Conservation (phyloP, 441 rosid species). For the Hura crepitans region DNA sequence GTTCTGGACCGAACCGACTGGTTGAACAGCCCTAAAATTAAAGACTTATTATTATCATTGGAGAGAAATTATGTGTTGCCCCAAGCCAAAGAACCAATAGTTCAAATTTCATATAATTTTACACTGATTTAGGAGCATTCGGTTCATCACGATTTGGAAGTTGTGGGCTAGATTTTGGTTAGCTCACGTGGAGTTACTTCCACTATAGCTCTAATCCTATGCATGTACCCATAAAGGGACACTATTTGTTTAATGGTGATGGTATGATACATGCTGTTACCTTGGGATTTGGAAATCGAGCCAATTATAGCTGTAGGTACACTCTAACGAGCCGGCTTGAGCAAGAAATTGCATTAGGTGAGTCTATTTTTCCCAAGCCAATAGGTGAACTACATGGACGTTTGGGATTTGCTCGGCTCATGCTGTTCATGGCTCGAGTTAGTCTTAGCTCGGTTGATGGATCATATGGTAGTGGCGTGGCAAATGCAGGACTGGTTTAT, state of each 20-base stretch:
- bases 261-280: slow-evolving; percentile 74
- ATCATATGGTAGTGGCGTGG: slow-evolving; percentile 55
- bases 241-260: slow-evolving; percentile 73
- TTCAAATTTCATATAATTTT: slow-evolving; percentile 56
- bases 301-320: slow-evolving; percentile 58
- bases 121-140: slow-evolving; percentile 57
- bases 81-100: slow-evolving; percentile 30
- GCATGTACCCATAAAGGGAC: slow-evolving; percentile 48
- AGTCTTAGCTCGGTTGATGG: slow-evolving; percentile 46
- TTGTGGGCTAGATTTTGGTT: slow-evolving; percentile 46
- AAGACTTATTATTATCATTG: slow-evolving; percentile 29
- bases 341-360: slow-evolving; percentile 50
- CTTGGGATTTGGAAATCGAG: slow-evolving; percentile 35
- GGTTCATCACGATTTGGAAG: slow-evolving; percentile 46
- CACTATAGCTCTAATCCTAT: slow-evolving; percentile 68
- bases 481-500: slow-evolving; percentile 61
- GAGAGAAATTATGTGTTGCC: slow-evolving; percentile 36
- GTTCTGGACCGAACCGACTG: no score
- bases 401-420: slow-evolving; percentile 57
- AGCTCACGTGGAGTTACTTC: slow-evolving; percentile 50
- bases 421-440: slow-evolving; percentile 50
- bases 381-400: slow-evolving; percentile 69
- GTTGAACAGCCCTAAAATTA: no score
- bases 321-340: slow-evolving; percentile 53
- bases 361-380: slow-evolving; percentile 57